These are phyloP conservation scores for Zalaria obscura DNA, from an alignment of 2,329 filamentous ascomycete species.

Conservation along the genomic window DNA sequence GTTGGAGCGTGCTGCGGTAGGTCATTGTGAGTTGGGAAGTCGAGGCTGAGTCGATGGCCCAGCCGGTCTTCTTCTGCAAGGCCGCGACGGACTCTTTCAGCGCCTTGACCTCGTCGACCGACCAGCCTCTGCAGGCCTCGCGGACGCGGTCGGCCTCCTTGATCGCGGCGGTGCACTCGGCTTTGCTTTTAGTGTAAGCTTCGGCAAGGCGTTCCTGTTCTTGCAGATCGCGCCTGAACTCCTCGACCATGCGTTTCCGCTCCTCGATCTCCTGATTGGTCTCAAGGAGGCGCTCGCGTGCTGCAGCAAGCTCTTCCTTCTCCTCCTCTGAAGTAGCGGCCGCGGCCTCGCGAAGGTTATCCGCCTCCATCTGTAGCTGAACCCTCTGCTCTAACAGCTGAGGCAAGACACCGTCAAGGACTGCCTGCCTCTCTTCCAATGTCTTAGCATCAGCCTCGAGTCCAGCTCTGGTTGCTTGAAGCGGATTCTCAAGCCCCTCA, in stretches of 20 bases:
- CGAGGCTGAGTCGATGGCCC: constrained; percentile 50
- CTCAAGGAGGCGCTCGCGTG: constrained; percentile 52
- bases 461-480: constrained; percentile 59
- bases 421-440: constrained; percentile 52
- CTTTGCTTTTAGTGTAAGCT: constrained; percentile 50
- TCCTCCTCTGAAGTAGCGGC: constrained; percentile 67
- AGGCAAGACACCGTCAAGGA: constrained; percentile 57
- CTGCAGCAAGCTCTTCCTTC: constrained; percentile 58
- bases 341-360: constrained; percentile 52
- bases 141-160: constrained; percentile 67
- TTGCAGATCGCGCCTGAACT: constrained; percentile 51
- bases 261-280: constrained; percentile 55
- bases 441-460: constrained; percentile 60
- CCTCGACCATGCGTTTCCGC: constrained; percentile 53
- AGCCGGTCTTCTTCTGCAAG: constrained; percentile 54
- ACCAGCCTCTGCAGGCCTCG: constrained; percentile 85
- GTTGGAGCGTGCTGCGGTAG: constrained; percentile 57
- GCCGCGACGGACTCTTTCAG: constrained; percentile 60
- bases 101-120: constrained; percentile 59
- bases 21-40: constrained; percentile 56
- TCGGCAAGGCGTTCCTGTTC: constrained; percentile 53
- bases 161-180: constrained; percentile 59
- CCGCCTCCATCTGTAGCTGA: constrained; percentile 47
- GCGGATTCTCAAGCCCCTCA: constrained; percentile 66
- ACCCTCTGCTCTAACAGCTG: constrained; percentile 46